phyloP scores from a whole-genome alignment of 306 rosid genomes.

The Cicer cuneatum region DNA sequence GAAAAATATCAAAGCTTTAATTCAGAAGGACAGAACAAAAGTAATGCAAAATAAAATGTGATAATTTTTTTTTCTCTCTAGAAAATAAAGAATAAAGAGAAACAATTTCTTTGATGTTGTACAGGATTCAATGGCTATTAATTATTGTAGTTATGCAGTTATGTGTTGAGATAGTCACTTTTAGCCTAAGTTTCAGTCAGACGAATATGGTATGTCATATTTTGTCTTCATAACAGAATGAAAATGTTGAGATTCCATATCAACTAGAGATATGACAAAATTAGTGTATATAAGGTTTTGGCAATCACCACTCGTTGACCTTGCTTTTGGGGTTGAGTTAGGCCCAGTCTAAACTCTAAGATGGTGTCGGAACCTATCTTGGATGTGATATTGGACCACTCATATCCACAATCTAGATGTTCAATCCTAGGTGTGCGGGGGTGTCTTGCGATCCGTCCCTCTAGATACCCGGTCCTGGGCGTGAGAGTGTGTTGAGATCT shows the following conservation, averaged over 20 bases:
- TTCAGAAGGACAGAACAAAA: not conserved
- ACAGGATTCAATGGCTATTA: conserved; percentile 19
- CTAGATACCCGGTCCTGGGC: not conserved
- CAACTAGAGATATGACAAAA: no score
- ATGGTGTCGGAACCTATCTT: no score
- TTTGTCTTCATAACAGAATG: conserved; percentile 13
- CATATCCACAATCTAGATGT: not conserved
- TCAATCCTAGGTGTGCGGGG: not conserved
- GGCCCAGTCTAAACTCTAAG: no score
- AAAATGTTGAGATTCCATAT: not conserved
- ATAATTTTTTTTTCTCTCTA: conserved; percentile 1
- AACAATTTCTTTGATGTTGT: not conserved
- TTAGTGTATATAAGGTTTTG: no score
- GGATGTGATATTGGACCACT: not conserved
- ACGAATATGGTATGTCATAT: not conserved
- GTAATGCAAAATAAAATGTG: not conserved
- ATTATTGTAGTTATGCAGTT: not conserved
- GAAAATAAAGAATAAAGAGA: not conserved
- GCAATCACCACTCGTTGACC: no score
- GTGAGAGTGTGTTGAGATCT: not conserved
- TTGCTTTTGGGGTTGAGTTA: no score
- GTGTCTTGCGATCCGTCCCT: not conserved
- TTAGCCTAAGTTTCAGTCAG: not conserved
- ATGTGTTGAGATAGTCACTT: conserved; percentile 5
- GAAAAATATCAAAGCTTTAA: conserved; percentile 17